Evolutionary conservation across 2,329 filamentous ascomycete species (phyloP), one percentile per base, ranked within the genome.

Genomic region (Ceratocystis huliohia): DNA sequence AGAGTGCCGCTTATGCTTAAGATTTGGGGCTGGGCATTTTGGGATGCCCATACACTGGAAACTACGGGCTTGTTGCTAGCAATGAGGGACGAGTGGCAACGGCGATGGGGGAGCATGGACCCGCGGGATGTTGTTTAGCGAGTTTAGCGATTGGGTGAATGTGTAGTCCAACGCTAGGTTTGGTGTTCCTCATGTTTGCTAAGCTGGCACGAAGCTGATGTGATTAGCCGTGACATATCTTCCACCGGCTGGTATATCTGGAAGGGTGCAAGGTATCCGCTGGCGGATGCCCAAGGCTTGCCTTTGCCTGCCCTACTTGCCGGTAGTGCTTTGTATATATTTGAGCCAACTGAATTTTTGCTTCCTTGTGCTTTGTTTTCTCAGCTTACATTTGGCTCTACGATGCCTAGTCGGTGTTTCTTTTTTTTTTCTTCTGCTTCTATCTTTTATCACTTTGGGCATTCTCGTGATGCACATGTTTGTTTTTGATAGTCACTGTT

Each of bases 11-110:
- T 66, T 22, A 30, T 33, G 17, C 41, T 68, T 7, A 68, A 68
- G 64, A 68, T 68, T 3, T 68, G 64, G 67, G 67, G 67, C 4
- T 68, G 67, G 67, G 53, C 61, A 13, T 66, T 68, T 61, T 66
- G 67, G 67, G 67, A 68, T 50, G 44, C 53, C 1, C 50, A 44
- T n/a, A 63, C 59, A 3, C 48, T 68, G 2, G 59, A 64, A 25
- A 30, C 22, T 20, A 48, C 64, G 7, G 61, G 64, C 5, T 41
- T 68, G 28, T 25, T 65, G 50, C 37, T 33, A 41, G 33, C 22
- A 22, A 65, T 68, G 41, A 37, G 48, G 15, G 48, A 41, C 5
- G 67, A 68, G 25, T 68, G 67, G 67, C 63, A 64, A 28, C 48
- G 64, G 10, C 33, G 67, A 1, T 68, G 67, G 67, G 61, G 67